Evolutionary conservation across 495 filamentous ascomycete genomes (phyloP), one percentile per base, ranked within the genome.

Genomic region (Stereocaulon alpinum): DNA sequence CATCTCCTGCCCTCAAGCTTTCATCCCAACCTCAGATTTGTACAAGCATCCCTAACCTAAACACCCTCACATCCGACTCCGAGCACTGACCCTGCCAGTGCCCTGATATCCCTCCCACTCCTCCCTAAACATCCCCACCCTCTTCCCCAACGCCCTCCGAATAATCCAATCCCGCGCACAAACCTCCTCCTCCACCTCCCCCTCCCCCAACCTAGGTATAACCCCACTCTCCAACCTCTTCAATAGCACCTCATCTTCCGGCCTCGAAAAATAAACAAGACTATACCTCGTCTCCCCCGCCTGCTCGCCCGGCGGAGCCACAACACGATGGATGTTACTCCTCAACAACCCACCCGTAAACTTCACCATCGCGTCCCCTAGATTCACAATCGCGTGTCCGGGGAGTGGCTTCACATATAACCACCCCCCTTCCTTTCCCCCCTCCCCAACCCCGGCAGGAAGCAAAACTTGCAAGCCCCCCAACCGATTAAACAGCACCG

Each of bases 291-390:
- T 59, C 56, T 40, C 40, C n/a, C 66, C 67, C 0, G 68, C 78
- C 60, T 86, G 82, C 6, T 68, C 64, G 5, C 79, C 81, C 0
- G 82, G 81, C 3, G 83, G 74, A 2, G 73, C 72, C 4, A 81
- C 77, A 18, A 86, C 83, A 4, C 84, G 75, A 66, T 86, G 84
- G 12, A 85, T 80, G 63, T 83, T 85, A 1, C 76, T 78, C 22
- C 82, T 75, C 43, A 86, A 65, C n/a, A 80, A 60, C 7, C 82
- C 81, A 53, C 77, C 78, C 9, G 81, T 82, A 63, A 86, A 86
- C 44, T 80, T 82, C 10, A 80, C 78, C 70, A 85, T 76, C 10
- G 82, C 80, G 57, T 88, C 85, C 1, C 83, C 84, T 0, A 88
- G 73, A 56, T 88, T 87, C 52, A 86, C 71, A 37, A 88, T 80